Conservation (phyloP, 441 rosid species). For the Euphorbia schlechtendalii region DNA sequence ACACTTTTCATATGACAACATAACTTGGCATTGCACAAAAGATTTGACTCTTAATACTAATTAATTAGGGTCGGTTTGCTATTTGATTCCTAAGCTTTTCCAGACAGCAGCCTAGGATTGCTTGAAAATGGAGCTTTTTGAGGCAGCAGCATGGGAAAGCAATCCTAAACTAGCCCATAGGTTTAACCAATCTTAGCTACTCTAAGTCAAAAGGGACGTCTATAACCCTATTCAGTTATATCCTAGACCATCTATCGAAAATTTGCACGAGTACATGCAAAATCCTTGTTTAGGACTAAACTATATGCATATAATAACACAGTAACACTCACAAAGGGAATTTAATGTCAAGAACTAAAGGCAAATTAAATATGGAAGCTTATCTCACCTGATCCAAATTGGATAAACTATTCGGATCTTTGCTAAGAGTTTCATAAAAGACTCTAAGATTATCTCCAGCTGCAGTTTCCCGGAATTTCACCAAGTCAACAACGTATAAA, state of each 20-base stretch:
- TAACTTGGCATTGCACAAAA: no score
- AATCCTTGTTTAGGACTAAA: background rate
- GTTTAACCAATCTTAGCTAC: background rate
- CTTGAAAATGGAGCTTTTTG: no score
- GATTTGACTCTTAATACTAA: no score
- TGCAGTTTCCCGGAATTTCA: constrained; percentile 86
- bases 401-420: constrained; percentile 96
- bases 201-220: background rate
- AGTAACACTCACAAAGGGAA: no score
- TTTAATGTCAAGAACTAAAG: background rate
- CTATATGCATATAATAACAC: background rate
- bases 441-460: constrained; percentile 98
- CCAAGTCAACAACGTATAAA: constrained; percentile 89
- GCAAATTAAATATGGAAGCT: constrained; percentile 14
- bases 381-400: constrained; percentile 87
- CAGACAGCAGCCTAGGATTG: no score
- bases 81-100: no score
- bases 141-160: no score
- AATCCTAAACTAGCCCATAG: no score
- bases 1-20: no score
- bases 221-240: background rate
- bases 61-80: no score
- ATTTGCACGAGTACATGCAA: background rate
- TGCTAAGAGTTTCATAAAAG: constrained; percentile 95
- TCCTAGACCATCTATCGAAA: background rate